phyloP scores from a whole-genome alignment of 202 grass and related monocot species.

The Saccharum hybrid region DNA sequence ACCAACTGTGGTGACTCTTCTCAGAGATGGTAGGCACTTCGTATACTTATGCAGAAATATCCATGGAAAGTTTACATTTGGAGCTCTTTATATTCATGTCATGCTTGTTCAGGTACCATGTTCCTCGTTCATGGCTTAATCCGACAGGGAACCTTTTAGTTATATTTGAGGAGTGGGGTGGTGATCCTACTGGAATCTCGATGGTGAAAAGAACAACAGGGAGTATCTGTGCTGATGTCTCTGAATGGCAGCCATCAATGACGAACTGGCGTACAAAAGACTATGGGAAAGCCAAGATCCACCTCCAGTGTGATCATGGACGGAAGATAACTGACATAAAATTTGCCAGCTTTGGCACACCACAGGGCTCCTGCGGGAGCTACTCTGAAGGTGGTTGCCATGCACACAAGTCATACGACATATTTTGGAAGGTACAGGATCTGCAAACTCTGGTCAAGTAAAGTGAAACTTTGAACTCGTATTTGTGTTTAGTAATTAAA shows the following conservation, averaged over 20 bases:
- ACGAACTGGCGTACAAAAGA: conserved; percentile 85
- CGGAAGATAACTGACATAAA: conserved; percentile 84
- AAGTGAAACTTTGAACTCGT: not conserved
- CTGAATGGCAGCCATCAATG: conserved; percentile 97
- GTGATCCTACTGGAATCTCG: conserved; percentile 72
- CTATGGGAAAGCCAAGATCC: conserved; percentile 76
- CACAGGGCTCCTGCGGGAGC: conserved; percentile 77
- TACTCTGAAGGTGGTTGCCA: conserved; percentile 87
- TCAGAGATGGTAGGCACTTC: conserved; percentile 78
- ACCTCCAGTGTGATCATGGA: conserved; percentile 75
- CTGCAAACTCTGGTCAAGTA: not conserved
- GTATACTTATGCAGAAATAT: conserved; percentile 7
- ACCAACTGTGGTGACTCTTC: conserved; percentile 90
- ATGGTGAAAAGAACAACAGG: conserved; percentile 80
- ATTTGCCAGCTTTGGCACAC: conserved; percentile 96
- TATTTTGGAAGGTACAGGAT: conserved; percentile 86
- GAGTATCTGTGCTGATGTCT: conserved; percentile 83
- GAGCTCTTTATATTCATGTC: conserved; percentile 43
- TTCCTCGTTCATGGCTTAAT: conserved; percentile 95
- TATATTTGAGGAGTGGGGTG: conserved; percentile 94
- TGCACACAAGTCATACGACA: conserved; percentile 89
- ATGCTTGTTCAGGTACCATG: conserved; percentile 78
- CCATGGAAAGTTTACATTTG: conserved; percentile 17
- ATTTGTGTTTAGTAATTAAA: conserved; percentile 25
- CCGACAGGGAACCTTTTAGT: conserved; percentile 93